phyloP scores from a whole-genome alignment of 176 grass and related monocot genomes.

The Eragrostis nindensis region DNA sequence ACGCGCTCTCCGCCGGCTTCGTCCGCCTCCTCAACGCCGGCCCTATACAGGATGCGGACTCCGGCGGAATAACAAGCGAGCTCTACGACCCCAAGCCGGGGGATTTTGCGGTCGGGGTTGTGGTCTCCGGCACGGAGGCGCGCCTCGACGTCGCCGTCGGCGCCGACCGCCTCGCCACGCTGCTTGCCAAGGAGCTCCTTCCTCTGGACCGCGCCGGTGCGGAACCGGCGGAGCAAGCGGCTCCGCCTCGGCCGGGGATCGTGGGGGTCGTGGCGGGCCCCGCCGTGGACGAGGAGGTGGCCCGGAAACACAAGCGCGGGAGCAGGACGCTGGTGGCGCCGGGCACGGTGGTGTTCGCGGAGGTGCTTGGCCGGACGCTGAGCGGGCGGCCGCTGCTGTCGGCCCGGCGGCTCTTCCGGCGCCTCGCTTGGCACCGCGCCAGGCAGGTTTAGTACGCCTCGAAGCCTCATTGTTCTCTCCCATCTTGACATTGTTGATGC shows the following conservation, averaged over 20 bases:
- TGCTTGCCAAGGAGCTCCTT: constrained; percentile 86
- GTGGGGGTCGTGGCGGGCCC: constrained; percentile 57
- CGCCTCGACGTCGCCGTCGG: constrained; percentile 84
- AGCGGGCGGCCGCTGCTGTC: constrained; percentile 84
- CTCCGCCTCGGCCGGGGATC: constrained; percentile 43
- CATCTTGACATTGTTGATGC: constrained; percentile 7
- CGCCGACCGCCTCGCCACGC: constrained; percentile 76
- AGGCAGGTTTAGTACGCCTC: constrained; percentile 70
- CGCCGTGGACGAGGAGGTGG: constrained; percentile 39
- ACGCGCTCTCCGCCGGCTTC: constrained; percentile 42
- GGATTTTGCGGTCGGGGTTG: constrained; percentile 75
- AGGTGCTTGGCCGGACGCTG: constrained; percentile 81
- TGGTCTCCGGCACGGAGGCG: constrained; percentile 75
- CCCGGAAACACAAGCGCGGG: constrained; percentile 40
- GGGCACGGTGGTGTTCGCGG: constrained; percentile 78
- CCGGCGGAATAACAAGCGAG: not conserved
- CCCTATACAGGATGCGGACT: not conserved
- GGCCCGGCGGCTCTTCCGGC: constrained; percentile 72
- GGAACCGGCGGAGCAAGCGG: not conserved
- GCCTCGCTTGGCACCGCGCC: constrained; percentile 77
- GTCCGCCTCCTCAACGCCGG: constrained; percentile 29
- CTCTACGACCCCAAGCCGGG: constrained; percentile 78
- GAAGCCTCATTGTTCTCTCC: constrained; percentile 13
- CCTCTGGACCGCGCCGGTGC: constrained; percentile 60
- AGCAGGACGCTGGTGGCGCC: constrained; percentile 56